phyloP scores from a whole-genome alignment of 2,329 filamentous ascomycete species.

The Chaetomium sp. region DNA sequence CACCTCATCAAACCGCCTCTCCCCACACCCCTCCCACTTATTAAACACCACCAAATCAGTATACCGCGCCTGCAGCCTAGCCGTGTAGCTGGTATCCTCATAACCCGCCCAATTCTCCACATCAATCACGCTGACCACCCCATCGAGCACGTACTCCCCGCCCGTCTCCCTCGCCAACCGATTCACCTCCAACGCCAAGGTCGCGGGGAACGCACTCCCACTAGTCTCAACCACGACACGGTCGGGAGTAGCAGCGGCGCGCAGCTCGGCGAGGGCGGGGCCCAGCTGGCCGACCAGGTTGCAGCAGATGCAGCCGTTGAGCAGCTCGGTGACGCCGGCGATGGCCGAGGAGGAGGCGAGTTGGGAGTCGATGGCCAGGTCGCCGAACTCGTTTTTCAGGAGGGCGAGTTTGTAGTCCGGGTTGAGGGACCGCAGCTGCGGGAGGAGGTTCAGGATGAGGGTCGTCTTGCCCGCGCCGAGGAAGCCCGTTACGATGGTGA shows the following conservation, averaged over 20 bases:
- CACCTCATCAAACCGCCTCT: conserved; percentile 74
- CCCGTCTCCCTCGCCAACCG: conserved; percentile 69
- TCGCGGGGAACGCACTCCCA: conserved; percentile 85
- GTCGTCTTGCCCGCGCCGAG: conserved; percentile 96
- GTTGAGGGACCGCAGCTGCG: conserved; percentile 77
- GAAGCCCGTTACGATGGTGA: conserved; percentile 96
- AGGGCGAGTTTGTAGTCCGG: conserved; percentile 83
- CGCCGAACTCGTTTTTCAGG: conserved; percentile 97
- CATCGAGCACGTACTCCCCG: conserved; percentile 73
- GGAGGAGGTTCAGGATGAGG: conserved; percentile 88
- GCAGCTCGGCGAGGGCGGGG: conserved; percentile 76
- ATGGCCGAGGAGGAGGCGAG: conserved; percentile 82
- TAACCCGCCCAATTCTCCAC: conserved; percentile 96
- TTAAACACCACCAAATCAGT: conserved; percentile 91
- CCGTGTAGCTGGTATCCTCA: conserved; percentile 87
- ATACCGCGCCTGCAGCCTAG: conserved; percentile 82
- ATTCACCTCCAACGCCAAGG: conserved; percentile 87
- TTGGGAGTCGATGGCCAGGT: conserved; percentile 89
- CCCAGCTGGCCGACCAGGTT: conserved; percentile 92
- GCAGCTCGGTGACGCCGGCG: conserved; percentile 85
- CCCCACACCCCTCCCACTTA: conserved; percentile 81
- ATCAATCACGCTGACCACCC: conserved; percentile 86
- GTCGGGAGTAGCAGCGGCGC: conserved; percentile 62
- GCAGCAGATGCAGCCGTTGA: conserved; percentile 98
- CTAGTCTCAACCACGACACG: conserved; percentile 93